Base-by-base conservation (phyloP, 495 filamentous ascomycete species). In the Pyronema domesticum region DNA sequence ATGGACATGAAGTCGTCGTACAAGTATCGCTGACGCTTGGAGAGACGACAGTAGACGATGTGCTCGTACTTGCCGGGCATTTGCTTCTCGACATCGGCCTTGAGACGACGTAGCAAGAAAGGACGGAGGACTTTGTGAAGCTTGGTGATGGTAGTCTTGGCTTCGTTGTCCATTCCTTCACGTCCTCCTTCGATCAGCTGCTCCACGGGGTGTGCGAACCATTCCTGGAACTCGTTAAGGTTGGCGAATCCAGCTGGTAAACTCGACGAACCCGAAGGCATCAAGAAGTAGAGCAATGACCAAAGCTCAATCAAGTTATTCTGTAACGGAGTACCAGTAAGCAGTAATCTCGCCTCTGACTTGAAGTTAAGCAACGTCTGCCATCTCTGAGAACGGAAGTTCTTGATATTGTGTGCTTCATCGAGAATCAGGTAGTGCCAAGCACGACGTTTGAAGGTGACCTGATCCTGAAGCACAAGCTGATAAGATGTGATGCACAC, bases 341-440 rank as follows among this genome's bases (percentile, higher is more conserved):
- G 74, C 2, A 99, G 74, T 37, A 99, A 75, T 18, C 93, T 77
- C 18, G 88, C 82, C 46, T 81, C 78, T 3, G 89, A 95, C 57
- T 86, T 83, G 69, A 96, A 93, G 0, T 81, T 91, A 6, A 99
- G 77, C 48, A 99, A 72, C 0, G 85, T 86, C 65, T 96, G 89
- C 91, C 91, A 99, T 55, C 89, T 74, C 66, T 94, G 88, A 0
- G 89, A 94, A 59, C 89, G 86, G 73, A 95, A 96, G 65, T 99
- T 99, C 67, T 96, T 96, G 74, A 99, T 99, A 67, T 96, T 96
- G 67, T 99, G 93, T 0, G 93, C 93, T 70, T 99, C 93, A 65
- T 99, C 93, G 13, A 99, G 78, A 55, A 99, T 83, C 79, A 99
- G 87, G 69, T 95, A 99, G 66, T 95, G 88, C 93, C 93, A 99